Percentiles rank a stretch among this genome's conserved stretches.
These are phyloP conservation scores for Bondarzewia mesenterica DNA, from an alignment of 1,284 basidiomycete species.

Conservation along the genomic window DNA sequence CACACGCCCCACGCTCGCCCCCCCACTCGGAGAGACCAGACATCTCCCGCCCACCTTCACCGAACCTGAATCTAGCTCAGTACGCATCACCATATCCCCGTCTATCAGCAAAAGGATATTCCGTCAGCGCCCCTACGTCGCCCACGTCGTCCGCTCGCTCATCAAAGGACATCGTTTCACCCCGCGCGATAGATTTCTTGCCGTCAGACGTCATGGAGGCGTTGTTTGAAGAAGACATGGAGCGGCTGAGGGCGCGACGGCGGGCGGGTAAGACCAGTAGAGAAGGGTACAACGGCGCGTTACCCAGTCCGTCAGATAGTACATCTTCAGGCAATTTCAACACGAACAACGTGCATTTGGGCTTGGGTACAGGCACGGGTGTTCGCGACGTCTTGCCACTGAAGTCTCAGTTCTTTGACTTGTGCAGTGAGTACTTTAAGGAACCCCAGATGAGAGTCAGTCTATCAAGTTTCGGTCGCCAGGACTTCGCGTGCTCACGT, in stretches of 20 bases:
- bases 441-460: constrained; percentile 96
- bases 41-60: constrained; percentile 64
- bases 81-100: constrained; percentile 70
- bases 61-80: constrained; percentile 66
- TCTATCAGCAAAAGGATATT: constrained; percentile 27
- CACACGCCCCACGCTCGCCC: constrained; percentile 5
- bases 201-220: constrained; percentile 80
- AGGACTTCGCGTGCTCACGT: not conserved
- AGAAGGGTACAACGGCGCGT: constrained; percentile 25
- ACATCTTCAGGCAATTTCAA: constrained; percentile 66
- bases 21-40: constrained; percentile 28
- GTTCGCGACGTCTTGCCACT: constrained; percentile 76
- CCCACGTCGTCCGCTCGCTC: constrained; percentile 17
- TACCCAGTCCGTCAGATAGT: constrained; percentile 64
- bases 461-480: constrained; percentile 9
- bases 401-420: constrained; percentile 91
- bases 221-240: constrained; percentile 87
- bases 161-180: constrained; percentile 10
- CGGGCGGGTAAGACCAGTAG: constrained; percentile 22
- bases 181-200: constrained; percentile 39
- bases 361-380: constrained; percentile 64
- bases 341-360: constrained; percentile 55
- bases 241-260: constrained; percentile 67
- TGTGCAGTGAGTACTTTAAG: constrained; percentile 96
- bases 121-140: constrained; percentile 23